Evolutionary conservation across 2,329 filamentous ascomycete species (phyloP).

Genomic region (Microcyclospora tardicrescens): DNA sequence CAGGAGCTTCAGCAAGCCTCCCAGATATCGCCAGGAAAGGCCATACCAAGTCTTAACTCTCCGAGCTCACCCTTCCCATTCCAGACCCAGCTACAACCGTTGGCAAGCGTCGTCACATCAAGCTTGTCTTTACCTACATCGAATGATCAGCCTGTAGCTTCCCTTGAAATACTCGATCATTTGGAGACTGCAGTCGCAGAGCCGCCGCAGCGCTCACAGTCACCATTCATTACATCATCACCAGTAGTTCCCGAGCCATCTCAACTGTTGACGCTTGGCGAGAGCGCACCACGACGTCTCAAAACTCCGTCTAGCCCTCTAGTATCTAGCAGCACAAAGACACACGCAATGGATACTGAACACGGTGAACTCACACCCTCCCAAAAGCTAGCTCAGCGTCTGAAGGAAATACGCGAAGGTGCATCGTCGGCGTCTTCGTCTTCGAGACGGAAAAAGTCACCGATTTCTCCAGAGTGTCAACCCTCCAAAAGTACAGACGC

Average conservation of each 20-base stretch:
- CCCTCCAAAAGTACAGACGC: too few species aligned
- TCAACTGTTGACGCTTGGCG: conserved; percentile 10
- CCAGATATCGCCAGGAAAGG: too few species aligned
- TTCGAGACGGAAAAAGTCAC: too few species aligned
- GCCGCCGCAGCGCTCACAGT: too few species aligned
- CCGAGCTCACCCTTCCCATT: conserved; percentile 10
- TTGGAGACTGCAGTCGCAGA: too few species aligned
- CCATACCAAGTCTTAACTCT: neutral
- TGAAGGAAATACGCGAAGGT: too few species aligned
- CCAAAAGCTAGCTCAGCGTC: too few species aligned
- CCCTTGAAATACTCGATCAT: too few species aligned
- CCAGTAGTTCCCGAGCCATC: conserved; percentile 14
- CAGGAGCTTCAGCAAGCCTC: too few species aligned
- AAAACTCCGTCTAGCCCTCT: conserved; percentile 5
- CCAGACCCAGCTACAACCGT: conserved; percentile 10
- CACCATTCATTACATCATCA: too few species aligned
- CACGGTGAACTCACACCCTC: neutral
- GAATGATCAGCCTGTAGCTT: conserved; percentile 11
- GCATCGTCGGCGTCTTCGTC: too few species aligned
- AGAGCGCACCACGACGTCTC: conserved; percentile 14
- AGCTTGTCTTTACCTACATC: neutral
- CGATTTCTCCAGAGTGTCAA: too few species aligned
- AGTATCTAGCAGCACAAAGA: neutral
- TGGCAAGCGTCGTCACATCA: neutral
- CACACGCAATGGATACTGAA: neutral